phyloP scores from a whole-genome alignment of 352 stramenopile genomes.

The Chrysophaeum taylorii region DNA sequence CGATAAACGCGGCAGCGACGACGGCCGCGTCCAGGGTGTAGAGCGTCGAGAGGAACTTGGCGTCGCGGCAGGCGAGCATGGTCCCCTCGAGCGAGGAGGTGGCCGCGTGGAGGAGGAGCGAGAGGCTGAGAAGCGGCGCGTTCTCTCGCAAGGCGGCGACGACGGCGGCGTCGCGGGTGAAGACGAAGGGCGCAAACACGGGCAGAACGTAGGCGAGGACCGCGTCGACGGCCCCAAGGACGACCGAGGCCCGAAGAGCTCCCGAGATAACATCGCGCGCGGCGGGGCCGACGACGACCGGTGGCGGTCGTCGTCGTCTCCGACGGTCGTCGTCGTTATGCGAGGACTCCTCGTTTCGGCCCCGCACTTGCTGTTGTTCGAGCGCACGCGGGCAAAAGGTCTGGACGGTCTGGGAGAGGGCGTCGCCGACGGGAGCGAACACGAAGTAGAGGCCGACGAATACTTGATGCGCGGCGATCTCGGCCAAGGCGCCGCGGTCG shows the following conservation, averaged over 20 bases:
- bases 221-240: neutral
- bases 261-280: no score
- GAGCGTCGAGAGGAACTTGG: neutral
- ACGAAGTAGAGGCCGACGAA: slow-evolving; percentile 35
- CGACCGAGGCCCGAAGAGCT: no score
- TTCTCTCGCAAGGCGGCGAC: neutral
- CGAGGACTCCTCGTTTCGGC: no score
- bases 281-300: neutral
- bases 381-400: slow-evolving; percentile 32
- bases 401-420: slow-evolving; percentile 31
- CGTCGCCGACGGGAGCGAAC: slow-evolving; percentile 34
- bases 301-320: neutral
- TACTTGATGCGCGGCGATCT: slow-evolving; percentile 27
- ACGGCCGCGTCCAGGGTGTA: neutral
- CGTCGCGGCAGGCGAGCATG: neutral
- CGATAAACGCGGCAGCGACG: neutral
- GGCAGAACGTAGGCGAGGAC: neutral
- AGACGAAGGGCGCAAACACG: neutral
- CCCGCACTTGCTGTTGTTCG: no score
- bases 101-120: neutral
- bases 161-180: neutral
- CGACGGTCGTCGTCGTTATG: neutral
- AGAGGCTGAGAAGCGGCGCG: neutral
- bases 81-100: neutral
- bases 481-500: neutral